phyloP scores from a whole-genome alignment of 768 basidiomycete species.

The Neoboletus brunneissimus region DNA sequence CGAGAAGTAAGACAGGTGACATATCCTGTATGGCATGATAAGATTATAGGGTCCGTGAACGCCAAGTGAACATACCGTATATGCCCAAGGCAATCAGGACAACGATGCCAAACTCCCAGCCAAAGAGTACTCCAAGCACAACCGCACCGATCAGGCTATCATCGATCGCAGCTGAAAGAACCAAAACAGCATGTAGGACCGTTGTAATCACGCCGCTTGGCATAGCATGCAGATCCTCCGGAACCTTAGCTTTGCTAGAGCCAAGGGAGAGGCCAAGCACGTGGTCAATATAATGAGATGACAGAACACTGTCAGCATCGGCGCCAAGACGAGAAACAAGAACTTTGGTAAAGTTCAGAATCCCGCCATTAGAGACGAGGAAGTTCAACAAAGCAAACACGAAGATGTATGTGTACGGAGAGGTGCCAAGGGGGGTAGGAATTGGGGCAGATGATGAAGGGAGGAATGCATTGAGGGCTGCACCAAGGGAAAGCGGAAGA shows the following conservation, averaged over 20 bases:
- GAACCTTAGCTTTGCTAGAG: conserved; percentile 76
- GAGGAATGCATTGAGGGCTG: conserved; percentile 26
- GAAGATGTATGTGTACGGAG: conserved; percentile 69
- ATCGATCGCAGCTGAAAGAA: conserved; percentile 78
- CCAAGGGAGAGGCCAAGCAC: conserved; percentile 82
- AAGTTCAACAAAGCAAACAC: conserved; percentile 69
- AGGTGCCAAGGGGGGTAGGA: conserved; percentile 30
- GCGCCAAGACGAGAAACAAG: conserved; percentile 91
- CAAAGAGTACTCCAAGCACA: conserved; percentile 60
- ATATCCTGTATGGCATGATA: conserved; percentile 15
- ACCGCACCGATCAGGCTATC: conserved; percentile 74
- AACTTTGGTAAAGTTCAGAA: conserved; percentile 64
- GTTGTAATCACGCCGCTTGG: conserved; percentile 12
- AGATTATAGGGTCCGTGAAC: background rate
- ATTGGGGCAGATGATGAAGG: conserved; percentile 19
- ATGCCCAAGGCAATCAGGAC: conserved; percentile 71
- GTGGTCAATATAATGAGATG: conserved; percentile 72
- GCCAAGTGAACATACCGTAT: conserved; percentile 50
- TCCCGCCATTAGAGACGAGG: conserved; percentile 72
- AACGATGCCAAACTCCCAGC: conserved; percentile 64
- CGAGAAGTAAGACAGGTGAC: conserved; percentile 7
- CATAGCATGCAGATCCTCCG: conserved; percentile 49
- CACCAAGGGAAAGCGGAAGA: conserved; percentile 68
- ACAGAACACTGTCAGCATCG: conserved; percentile 69
- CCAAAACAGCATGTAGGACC: conserved; percentile 35